Evolutionary conservation across 192 early-diverging fungal species (phyloP).

Genomic region (Lunasporangiospora selenospora): DNA sequence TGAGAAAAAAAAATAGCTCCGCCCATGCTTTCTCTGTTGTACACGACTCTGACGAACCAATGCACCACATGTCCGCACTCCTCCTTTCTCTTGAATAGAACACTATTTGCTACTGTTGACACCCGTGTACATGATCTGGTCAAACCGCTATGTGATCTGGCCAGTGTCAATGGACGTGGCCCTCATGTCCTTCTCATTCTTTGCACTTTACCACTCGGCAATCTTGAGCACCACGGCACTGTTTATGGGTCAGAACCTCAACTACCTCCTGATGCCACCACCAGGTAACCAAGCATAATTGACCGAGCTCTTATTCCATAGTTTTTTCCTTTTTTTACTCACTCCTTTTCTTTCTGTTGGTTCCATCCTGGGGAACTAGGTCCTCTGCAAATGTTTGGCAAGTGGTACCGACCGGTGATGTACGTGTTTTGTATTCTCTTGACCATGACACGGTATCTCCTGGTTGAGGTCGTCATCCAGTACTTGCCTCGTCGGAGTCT

Average conservation of each 20-base stretch:
- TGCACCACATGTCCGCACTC: too few species aligned
- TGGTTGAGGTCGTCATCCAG: conserved; percentile 47
- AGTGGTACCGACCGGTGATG: conserved; percentile 50
- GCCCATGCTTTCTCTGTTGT: neutral
- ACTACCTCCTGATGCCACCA: conserved; percentile 60
- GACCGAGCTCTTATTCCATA: too few species aligned
- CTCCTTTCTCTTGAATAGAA: too few species aligned
- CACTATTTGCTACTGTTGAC: conserved; percentile 49
- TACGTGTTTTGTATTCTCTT: conserved; percentile 46
- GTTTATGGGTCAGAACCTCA: conserved; percentile 53
- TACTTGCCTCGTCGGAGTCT: conserved; percentile 30
- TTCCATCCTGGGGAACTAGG: conserved; percentile 5
- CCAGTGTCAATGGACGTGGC: conserved; percentile 52
- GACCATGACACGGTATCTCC: conserved; percentile 39
- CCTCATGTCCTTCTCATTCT: conserved; percentile 57
- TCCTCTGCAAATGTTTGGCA: conserved; percentile 44
- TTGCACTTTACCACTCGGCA: conserved; percentile 59
- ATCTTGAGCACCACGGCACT: conserved; percentile 52
- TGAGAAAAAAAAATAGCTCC: neutral
- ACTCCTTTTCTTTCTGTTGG: too few species aligned
- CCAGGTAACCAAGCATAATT: too few species aligned
- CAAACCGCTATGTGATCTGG: conserved; percentile 58
- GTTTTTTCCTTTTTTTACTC: neutral
- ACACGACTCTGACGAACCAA: too few species aligned
- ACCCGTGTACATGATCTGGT: conserved; percentile 60